A percentile compares a stretch with the other conserved stretches of the same genome.
Evolutionary conservation across 129 eudicot genomes (phyloP).

Genomic region (Tagetes erecta): DNA sequence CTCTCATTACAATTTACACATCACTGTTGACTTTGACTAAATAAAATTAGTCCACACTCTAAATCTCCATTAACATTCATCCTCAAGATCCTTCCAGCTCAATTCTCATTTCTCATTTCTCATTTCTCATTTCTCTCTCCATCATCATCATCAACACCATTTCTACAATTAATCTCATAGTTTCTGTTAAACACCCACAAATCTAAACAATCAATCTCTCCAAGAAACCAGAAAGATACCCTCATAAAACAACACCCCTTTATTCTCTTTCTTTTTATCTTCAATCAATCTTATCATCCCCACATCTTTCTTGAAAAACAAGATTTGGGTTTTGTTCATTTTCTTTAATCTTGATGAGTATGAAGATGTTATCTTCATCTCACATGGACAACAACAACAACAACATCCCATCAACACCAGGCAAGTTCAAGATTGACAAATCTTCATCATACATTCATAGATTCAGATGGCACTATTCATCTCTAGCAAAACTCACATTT

Average conservation of each 20-base stretch:
- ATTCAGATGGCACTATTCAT: constrained; percentile 48
- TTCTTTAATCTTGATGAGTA: not conserved
- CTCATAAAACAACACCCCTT: constrained; percentile 22
- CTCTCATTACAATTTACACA: not conserved
- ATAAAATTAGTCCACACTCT: constrained; percentile 40
- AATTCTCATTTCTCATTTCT: not conserved
- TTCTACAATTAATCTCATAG: constrained; percentile 32
- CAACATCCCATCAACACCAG: constrained; percentile 64
- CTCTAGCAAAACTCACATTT: constrained; percentile 69
- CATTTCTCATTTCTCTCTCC: constrained; percentile 32
- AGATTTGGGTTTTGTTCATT: not conserved
- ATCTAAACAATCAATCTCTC: constrained; percentile 44
- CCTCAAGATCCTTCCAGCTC: constrained; percentile 43
- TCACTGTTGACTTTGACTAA: constrained; percentile 31
- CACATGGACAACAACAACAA: constrained; percentile 50
- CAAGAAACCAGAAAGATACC: constrained; percentile 78
- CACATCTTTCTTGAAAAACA: constrained; percentile 14
- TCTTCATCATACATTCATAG: constrained; percentile 53
- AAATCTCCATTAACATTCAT: constrained; percentile 38
- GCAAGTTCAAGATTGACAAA: constrained; percentile 81
- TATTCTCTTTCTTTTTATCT: constrained; percentile 19
- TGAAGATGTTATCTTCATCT: constrained; percentile 53
- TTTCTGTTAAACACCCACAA: constrained; percentile 26
- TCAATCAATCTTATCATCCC: constrained; percentile 16
- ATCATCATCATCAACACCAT: constrained; percentile 33